Percentiles rank a stretch among this genome's conserved stretches.
Evolutionary conservation across 805 yeast species (phyloP).

Genomic region (Cyberlindnera nakhonratchasimensis): DNA sequence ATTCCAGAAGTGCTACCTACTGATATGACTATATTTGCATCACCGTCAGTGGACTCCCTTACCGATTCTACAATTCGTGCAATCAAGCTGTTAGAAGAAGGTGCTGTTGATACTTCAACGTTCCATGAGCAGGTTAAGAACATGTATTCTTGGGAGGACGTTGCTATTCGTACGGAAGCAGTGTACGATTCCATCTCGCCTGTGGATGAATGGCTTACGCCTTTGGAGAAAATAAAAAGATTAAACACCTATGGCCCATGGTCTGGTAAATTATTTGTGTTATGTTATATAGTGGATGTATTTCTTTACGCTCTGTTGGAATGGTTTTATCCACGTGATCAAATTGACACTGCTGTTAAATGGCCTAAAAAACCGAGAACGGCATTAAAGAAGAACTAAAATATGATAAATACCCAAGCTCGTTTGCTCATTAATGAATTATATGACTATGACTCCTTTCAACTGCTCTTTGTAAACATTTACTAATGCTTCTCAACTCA

Average conservation of each 20-base stretch:
- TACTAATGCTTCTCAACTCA: slow-evolving; percentile 21
- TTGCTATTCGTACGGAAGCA: slow-evolving; percentile 79
- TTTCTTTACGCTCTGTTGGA: slow-evolving; percentile 62
- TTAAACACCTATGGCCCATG: slow-evolving; percentile 72
- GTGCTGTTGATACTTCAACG: slow-evolving; percentile 60
- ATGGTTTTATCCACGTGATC: slow-evolving; percentile 60
- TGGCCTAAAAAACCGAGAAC: slow-evolving; percentile 55
- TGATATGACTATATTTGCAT: slow-evolving; percentile 89
- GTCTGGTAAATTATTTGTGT: slow-evolving; percentile 80
- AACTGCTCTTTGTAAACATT: slow-evolving; percentile 16
- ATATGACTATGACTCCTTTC: slow-evolving; percentile 4
- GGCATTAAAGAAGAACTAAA: neutral
- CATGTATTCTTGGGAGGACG: slow-evolving; percentile 92
- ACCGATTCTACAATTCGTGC: slow-evolving; percentile 73
- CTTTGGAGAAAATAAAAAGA: slow-evolving; percentile 56
- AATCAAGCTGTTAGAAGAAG: slow-evolving; percentile 52
- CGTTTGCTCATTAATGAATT: slow-evolving; percentile 1
- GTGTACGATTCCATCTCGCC: slow-evolving; percentile 62
- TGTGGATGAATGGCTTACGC: slow-evolving; percentile 25
- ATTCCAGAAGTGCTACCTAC: slow-evolving; percentile 93
- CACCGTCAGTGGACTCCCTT: slow-evolving; percentile 81
- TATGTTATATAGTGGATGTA: slow-evolving; percentile 80
- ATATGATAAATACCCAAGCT: neutral
- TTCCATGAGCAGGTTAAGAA: slow-evolving; percentile 75
- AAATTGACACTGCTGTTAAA: slow-evolving; percentile 72